phyloP scores from a whole-genome alignment of 2,329 filamentous ascomycete genomes.

The Neoscytalidium dimidiatum region DNA sequence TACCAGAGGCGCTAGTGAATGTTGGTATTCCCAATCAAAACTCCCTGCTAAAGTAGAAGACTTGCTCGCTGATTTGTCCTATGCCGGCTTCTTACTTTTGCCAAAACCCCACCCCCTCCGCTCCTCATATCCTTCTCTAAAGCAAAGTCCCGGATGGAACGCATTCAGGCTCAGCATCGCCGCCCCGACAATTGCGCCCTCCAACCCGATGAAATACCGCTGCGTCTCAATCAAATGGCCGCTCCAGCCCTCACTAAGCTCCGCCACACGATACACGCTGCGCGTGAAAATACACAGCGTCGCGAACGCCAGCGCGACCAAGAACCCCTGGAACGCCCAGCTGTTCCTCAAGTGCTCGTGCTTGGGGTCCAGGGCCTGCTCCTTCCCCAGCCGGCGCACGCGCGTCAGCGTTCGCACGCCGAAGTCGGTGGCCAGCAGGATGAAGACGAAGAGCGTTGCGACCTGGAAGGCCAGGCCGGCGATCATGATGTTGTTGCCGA shows the following conservation, averaged over 20 bases:
- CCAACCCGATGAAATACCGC: constrained; percentile 41
- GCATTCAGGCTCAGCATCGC: constrained; percentile 36
- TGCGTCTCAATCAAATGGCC: constrained; percentile 57
- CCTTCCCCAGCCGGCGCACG: constrained; percentile 25
- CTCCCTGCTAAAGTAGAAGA: neutral
- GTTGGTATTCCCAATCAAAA: neutral
- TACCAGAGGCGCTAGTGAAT: too few relatives aligned
- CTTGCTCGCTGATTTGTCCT: neutral
- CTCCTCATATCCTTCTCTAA: constrained; percentile 32
- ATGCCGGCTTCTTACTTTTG: constrained; percentile 18
- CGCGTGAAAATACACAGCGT: constrained; percentile 67
- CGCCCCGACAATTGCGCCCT: constrained; percentile 36
- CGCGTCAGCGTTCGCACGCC: constrained; percentile 31
- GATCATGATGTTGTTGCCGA: constrained; percentile 49
- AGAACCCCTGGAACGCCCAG: constrained; percentile 55
- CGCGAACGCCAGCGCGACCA: constrained; percentile 56
- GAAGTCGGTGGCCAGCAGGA: constrained; percentile 45
- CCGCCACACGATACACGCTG: constrained; percentile 65
- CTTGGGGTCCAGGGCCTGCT: constrained; percentile 29
- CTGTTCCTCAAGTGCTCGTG: constrained; percentile 34
- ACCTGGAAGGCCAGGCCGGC: constrained; percentile 49
- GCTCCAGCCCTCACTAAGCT: constrained; percentile 65
- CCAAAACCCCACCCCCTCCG: constrained; percentile 26
- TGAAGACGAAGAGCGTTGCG: constrained; percentile 45
- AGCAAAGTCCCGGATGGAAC: constrained; percentile 41